phyloP scores from a whole-genome alignment of 805 yeast species.

The Sungouiella thailandica region DNA sequence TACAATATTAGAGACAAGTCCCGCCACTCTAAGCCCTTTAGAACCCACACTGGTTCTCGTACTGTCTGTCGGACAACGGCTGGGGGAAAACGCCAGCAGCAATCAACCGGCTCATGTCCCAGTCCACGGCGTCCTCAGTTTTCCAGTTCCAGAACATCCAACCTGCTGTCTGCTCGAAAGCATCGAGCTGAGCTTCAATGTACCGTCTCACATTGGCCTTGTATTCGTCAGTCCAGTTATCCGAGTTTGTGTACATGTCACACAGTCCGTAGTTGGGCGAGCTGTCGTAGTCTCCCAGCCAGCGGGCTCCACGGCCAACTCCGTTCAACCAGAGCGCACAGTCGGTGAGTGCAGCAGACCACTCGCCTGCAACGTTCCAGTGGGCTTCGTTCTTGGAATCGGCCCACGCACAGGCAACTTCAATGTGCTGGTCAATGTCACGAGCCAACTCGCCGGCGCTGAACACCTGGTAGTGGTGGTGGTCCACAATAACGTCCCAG shows the following conservation, averaged over 20 bases:
- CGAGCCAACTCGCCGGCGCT: constrained; percentile 55
- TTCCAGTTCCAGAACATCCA: constrained; percentile 96
- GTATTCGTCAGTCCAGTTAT: constrained; percentile 56
- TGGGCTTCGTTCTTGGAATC: constrained; percentile 10
- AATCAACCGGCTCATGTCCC: constrained; percentile 71
- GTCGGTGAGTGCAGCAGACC: constrained; percentile 72
- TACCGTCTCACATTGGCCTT: constrained; percentile 58
- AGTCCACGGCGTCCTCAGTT: constrained; percentile 76
- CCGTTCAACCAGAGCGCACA: constrained; percentile 90
- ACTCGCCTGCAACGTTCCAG: constrained; percentile 17
- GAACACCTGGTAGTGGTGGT: constrained; percentile 89
- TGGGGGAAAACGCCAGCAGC: constrained; percentile 68
- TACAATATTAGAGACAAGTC: no score
- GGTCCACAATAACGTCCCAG: constrained; percentile 77
- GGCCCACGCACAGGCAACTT: constrained; percentile 17
- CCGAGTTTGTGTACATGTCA: constrained; percentile 23
- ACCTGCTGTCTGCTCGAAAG: constrained; percentile 65
- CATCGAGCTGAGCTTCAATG: constrained; percentile 88
- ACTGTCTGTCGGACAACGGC: constrained; percentile 66
- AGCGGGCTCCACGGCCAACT: constrained; percentile 77
- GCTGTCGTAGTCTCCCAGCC: constrained; percentile 53
- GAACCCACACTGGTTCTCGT: constrained; percentile 60
- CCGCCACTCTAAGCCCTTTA: no score
- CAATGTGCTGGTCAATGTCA: constrained; percentile 57
- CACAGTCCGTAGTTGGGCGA: constrained; percentile 59